Percentiles rank a stretch among this genome's conserved stretches.
Evolutionary conservation across 2,329 filamentous ascomycete species (phyloP).

Genomic region (Gliomastix tumulicola): DNA sequence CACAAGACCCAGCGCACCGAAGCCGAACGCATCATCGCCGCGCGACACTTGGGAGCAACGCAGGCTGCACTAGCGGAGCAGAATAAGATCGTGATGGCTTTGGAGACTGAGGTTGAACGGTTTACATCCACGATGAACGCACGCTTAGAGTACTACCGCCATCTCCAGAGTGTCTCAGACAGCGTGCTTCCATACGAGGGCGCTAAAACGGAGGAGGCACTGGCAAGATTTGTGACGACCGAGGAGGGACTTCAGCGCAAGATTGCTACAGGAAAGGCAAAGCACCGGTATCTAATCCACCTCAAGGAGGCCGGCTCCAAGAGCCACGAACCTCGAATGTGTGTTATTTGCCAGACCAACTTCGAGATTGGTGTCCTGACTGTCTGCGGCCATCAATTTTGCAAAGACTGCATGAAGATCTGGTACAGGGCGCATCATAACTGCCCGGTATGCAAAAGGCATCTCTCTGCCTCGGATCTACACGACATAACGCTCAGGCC

Average conservation of each 20-base stretch:
- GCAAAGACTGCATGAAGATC: slow-evolving; percentile 73
- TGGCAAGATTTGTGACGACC: slow-evolving; percentile 21
- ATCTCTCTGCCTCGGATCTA: slow-evolving; percentile 59
- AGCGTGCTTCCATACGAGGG: slow-evolving; percentile 71
- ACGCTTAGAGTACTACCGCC: slow-evolving; percentile 82
- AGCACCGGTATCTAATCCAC: slow-evolving; percentile 63
- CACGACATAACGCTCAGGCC: slow-evolving; percentile 83
- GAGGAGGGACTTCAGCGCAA: slow-evolving; percentile 42
- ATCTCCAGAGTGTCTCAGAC: slow-evolving; percentile 87
- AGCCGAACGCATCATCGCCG: slow-evolving; percentile 59
- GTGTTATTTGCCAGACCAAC: slow-evolving; percentile 74
- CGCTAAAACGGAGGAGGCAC: slow-evolving; percentile 41
- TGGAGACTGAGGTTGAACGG: slow-evolving; percentile 66
- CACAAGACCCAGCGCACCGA: slow-evolving; percentile 43
- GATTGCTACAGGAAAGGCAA: slow-evolving; percentile 59
- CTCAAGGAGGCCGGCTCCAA: slow-evolving; percentile 52
- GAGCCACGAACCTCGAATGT: slow-evolving; percentile 59
- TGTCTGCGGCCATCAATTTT: slow-evolving; percentile 86
- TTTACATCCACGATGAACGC: slow-evolving; percentile 78
- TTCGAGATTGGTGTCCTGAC: slow-evolving; percentile 80
- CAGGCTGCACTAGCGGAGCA: slow-evolving; percentile 47
- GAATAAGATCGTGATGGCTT: slow-evolving; percentile 33
- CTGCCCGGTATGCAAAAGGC: slow-evolving; percentile 79
- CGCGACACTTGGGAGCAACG: slow-evolving; percentile 53
- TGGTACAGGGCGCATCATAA: slow-evolving; percentile 73